Conservation (phyloP, 768 basidiomycete species). For the Fibroporia radiculosa region DNA sequence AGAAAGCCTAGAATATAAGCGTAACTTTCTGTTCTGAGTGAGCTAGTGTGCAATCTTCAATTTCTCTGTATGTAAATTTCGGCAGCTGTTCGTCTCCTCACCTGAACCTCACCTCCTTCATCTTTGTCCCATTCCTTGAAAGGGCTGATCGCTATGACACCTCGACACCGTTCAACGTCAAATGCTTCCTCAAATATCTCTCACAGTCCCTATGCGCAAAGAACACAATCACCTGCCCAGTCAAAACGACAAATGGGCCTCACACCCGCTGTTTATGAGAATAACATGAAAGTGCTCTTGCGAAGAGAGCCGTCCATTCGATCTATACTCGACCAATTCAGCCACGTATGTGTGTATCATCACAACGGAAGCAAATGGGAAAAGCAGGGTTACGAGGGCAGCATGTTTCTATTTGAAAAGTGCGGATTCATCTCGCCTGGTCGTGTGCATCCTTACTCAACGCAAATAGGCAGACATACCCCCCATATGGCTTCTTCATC, state of each 20-base stretch:
- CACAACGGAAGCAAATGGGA: constrained; percentile 71
- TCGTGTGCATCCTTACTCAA: neutral
- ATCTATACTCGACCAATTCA: constrained; percentile 82
- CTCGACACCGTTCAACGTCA: constrained; percentile 19
- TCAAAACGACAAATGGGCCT: constrained; percentile 14
- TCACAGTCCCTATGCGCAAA: constrained; percentile 10
- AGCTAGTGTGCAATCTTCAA: too few species aligned
- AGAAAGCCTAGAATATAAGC: too few species aligned
- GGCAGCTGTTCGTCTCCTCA: too few species aligned
- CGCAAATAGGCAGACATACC: constrained; percentile 54
- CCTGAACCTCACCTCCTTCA: too few species aligned
- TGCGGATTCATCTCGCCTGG: constrained; percentile 27
- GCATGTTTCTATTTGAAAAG: constrained; percentile 86
- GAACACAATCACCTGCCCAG: constrained; percentile 12
- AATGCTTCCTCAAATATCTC: constrained; percentile 5
- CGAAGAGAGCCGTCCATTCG: constrained; percentile 73
- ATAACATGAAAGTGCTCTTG: constrained; percentile 75
- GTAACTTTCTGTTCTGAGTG: too few species aligned
- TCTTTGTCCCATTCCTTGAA: too few species aligned
- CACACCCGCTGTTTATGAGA: constrained; percentile 38
- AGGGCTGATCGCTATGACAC: too few species aligned
- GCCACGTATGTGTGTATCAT: constrained; percentile 78
- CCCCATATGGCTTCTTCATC: constrained; percentile 80
- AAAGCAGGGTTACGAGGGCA: constrained; percentile 80
- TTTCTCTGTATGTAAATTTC: too few species aligned